Evolutionary conservation across 2,329 filamentous ascomycete genomes (phyloP).

Genomic region (Colletotrichum agaves): DNA sequence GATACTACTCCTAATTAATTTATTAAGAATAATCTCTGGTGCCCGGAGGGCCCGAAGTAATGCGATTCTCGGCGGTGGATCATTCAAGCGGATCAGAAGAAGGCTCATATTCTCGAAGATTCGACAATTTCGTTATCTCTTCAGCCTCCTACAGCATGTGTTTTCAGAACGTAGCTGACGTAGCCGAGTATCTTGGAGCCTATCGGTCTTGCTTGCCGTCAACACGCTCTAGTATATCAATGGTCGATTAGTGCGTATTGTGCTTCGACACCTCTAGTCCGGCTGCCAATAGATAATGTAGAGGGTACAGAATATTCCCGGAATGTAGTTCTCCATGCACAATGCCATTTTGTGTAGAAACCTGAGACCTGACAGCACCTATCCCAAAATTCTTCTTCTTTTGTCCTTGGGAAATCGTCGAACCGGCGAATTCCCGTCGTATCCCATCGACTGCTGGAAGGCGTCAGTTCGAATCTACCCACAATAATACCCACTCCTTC

Average conservation of each 20-base stretch:
- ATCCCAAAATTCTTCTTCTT: background rate
- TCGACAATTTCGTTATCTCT: background rate
- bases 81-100: background rate
- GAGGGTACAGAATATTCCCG: constrained; percentile 20
- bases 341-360: constrained; percentile 24
- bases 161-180: background rate
- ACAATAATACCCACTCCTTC: no score
- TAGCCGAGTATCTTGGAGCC: constrained; percentile 13
- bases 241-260: background rate
- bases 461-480: no score
- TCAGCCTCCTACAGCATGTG: background rate
- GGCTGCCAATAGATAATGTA: background rate
- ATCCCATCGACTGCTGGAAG: no score
- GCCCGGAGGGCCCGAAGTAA: background rate
- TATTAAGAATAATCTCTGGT: background rate
- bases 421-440: no score
- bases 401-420: background rate
- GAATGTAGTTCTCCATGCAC: constrained; percentile 26
- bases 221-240: background rate
- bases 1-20: constrained; percentile 11
- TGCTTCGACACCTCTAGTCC: background rate
- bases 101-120: constrained; percentile 21
- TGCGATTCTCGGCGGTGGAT: background rate
- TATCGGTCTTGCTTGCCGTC: constrained; percentile 17
- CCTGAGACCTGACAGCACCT: constrained; percentile 1